Base-by-base conservation (phyloP, 2,329 filamentous ascomycete species). In the Colletotrichum siamense region DNA sequence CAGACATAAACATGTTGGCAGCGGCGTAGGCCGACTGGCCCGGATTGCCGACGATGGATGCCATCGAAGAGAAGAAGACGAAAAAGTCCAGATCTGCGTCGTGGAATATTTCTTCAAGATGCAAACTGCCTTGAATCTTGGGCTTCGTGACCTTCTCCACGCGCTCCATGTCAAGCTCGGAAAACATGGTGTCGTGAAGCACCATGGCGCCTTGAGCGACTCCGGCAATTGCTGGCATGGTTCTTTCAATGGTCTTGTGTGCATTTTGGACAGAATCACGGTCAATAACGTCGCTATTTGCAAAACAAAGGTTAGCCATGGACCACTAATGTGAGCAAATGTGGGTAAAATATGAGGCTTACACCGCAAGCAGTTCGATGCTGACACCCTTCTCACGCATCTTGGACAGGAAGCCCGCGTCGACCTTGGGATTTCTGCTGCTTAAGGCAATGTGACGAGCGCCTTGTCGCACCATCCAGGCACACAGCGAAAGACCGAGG, bases 1-100 rank as follows among this genome's bases (percentile, higher is more conserved):
- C 77, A 80, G 83, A 90, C 8, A 76, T 75, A 80, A 83, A 90
- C 8, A 76, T 74, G 77, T 89, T 89, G 3, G 85, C 87, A 0
- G 87, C 86, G 0, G 81, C 78, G 72, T 91, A 91, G 77, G 85
- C 87, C 4, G 83, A 76, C 77, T 91, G 88, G 22, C 80, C 82
- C 7, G 39, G n/a, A 59, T 82, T 83, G 8, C 85, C 85, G 7
- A 79, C 67, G 22, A 83, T 74, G 5, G 44, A 52, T 1, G 79
- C 65, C 2, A 82, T 12, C 0, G 84, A 86, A 1, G 82, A 84
- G 71, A 86, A 81, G 5, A 83, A 24, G 63, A 86, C 77, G 75
- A 86, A 85, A 77, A 85, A 86, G 36, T 86, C 84, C 6, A 86
- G 78, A 9, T 36, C 30, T 2, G 5, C 24, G 3, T 16, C 13